phyloP scores from a whole-genome alignment of 2,329 filamentous ascomycete genomes.

The Byssoonygena ceratinophila region DNA sequence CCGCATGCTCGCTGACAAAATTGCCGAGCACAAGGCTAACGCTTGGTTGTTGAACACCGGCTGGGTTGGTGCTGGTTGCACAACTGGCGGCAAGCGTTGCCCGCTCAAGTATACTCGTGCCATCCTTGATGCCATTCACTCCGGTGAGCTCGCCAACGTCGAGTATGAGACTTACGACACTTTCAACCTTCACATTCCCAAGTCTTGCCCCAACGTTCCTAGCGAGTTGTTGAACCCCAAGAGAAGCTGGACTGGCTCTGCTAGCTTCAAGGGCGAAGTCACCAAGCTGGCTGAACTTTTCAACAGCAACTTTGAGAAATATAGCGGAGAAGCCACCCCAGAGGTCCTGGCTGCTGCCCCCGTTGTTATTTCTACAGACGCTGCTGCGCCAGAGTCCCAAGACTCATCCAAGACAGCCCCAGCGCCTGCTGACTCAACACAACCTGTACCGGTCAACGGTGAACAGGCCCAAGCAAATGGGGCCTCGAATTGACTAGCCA shows the following conservation, averaged over 20 bases:
- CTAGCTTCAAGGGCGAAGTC: slow-evolving; percentile 76
- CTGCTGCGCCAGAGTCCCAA: not conserved
- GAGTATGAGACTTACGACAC: slow-evolving; percentile 92
- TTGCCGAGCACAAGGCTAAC: slow-evolving; percentile 85
- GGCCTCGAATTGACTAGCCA: slow-evolving; percentile 11
- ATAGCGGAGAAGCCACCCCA: slow-evolving; percentile 68
- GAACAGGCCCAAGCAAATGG: not conserved
- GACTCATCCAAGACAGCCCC: not conserved
- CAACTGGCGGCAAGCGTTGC: slow-evolving; percentile 90
- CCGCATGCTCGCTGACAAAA: slow-evolving; percentile 97
- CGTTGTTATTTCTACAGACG: slow-evolving; percentile 17
- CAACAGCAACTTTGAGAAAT: slow-evolving; percentile 96
- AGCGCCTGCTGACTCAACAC: not conserved
- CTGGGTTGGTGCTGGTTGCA: slow-evolving; percentile 85
- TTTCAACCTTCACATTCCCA: slow-evolving; percentile 96
- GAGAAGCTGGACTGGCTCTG: slow-evolving; percentile 77
- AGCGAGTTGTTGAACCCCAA: slow-evolving; percentile 88
- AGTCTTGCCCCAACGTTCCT: slow-evolving; percentile 77
- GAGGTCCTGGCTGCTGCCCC: slow-evolving; percentile 56
- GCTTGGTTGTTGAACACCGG: slow-evolving; percentile 98
- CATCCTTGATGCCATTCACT: slow-evolving; percentile 97
- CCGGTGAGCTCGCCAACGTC: slow-evolving; percentile 80
- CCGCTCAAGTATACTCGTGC: slow-evolving; percentile 97
- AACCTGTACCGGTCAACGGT: slow-evolving; percentile 9
- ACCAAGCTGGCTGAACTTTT: slow-evolving; percentile 83